Base-by-base conservation (phyloP, 2,329 filamentous ascomycete species). In the Aspergillus alliaceus region DNA sequence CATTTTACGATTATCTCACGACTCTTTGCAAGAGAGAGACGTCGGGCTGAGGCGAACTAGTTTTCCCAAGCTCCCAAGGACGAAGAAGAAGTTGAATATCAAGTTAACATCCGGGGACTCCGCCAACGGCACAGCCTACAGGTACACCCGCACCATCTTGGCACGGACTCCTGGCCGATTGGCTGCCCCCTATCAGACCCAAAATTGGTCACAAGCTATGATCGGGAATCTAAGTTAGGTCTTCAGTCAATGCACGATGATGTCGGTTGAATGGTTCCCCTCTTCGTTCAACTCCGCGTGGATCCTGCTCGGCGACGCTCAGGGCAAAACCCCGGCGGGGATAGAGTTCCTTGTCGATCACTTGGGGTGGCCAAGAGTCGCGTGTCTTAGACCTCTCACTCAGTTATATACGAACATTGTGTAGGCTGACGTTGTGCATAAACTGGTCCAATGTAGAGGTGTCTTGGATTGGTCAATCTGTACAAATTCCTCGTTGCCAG, bases 281-380 rank as follows among this genome's bases (percentile, higher is more conserved):
- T 31, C 44, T 14, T 47, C 7, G 2, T 31, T 47, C n/a, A 18
- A n/a, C 25, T 46, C 42, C 42, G 42, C 25, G n/a, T 27, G 24
- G 22, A 12, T 44, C 27, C 40, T 29, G 15, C 25, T 31, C 15
- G 27, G n/a, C 18, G 25, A 47, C 44, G 27, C 25, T 29, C 44
- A 32, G 44, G 44, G 44, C 44, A 47, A 47, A 47, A 47, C 25
- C 25, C 44, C 44, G 44, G 44, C 25, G 44, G 44, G 42, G 44
- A 47, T 11, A 14, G 39, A 3, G 22, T 42, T 4, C 44, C 44
- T 15, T 47, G 44, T 27, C 44, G 44, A 47, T 47, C 44, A 47
- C 15, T 12, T 29, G 11, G 15, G 2, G 25, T 12, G 20, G n/a
- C 15, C 9, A 47, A 18, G 27, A 31, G 25, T 47, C 39, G 22